Percentiles rank a stretch among this genome's conserved stretches.
phyloP scores from a whole-genome alignment of 306 rosid genomes.

The Gastrolobium villosum region DNA sequence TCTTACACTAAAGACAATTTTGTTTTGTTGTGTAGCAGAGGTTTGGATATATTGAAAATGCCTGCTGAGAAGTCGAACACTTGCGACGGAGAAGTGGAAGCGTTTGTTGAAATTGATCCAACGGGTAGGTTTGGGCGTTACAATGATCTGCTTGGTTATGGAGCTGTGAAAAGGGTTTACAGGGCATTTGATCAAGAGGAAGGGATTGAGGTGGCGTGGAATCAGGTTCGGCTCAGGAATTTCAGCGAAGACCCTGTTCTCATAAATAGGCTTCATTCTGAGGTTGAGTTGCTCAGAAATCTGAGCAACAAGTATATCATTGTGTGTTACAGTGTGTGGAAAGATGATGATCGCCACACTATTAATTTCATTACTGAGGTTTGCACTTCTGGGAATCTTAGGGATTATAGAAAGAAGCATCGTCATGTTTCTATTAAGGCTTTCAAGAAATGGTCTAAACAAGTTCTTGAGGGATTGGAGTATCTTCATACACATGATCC shows the following conservation, averaged over 20 bases:
- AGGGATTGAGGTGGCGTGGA: constrained; percentile 97
- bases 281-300: constrained; percentile 72
- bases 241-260: constrained; percentile 74
- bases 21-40: constrained; percentile 9
- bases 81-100: constrained; percentile 64
- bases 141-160: constrained; percentile 75
- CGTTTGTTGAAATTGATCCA: constrained; percentile 88
- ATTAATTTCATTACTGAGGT: constrained; percentile 91
- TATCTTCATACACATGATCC: constrained; percentile 94
- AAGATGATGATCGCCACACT: constrained; percentile 63
- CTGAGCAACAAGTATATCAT: constrained; percentile 79
- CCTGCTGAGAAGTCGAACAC: constrained; percentile 61
- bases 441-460: constrained; percentile 95
- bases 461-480: constrained; percentile 89
- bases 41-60: constrained; percentile 65
- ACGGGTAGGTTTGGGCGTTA: constrained; percentile 87
- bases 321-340: constrained; percentile 86
- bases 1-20: background rate
- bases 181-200: constrained; percentile 92
- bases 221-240: constrained; percentile 76
- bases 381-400: constrained; percentile 87
- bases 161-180: constrained; percentile 91
- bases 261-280: constrained; percentile 72
- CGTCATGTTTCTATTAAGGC: constrained; percentile 85
- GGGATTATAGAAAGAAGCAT: constrained; percentile 89